Evolutionary conservation across 2,329 filamentous ascomycete genomes (phyloP).

Genomic region (Trichoderma simmonsii): DNA sequence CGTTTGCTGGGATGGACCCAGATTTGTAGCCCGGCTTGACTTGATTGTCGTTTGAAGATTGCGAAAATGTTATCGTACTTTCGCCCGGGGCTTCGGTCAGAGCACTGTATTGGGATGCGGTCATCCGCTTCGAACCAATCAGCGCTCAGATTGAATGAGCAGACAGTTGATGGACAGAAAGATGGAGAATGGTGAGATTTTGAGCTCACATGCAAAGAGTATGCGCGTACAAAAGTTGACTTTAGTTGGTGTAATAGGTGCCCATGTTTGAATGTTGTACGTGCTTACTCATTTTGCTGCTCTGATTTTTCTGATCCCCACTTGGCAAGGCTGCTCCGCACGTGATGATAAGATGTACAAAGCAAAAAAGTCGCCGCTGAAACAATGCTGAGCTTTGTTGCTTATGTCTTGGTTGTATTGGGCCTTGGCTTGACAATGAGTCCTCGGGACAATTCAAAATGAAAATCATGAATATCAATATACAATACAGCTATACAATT

Average conservation of each 20-base stretch:
- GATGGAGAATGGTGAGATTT: neutral
- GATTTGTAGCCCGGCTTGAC: neutral
- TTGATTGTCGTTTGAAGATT: neutral
- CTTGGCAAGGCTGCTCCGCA: neutral
- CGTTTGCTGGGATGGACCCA: neutral
- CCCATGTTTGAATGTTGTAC: neutral
- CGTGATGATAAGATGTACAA: neutral
- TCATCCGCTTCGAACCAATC: neutral
- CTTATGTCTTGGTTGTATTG: neutral
- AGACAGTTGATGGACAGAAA: neutral
- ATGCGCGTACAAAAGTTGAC: neutral
- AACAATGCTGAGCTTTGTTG: neutral
- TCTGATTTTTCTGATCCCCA: neutral
- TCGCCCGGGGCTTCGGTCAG: neutral
- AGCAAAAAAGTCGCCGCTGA: neutral
- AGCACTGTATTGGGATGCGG: neutral
- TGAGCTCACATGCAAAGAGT: neutral
- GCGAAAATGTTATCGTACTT: constrained; percentile 11
- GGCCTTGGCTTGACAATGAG: neutral
- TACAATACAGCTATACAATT: neutral
- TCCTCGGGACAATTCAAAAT: neutral
- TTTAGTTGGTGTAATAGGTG: neutral
- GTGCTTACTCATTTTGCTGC: neutral
- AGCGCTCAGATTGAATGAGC: neutral
- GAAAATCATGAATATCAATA: neutral